Conservation (phyloP, 2,329 filamentous ascomycete species). For the Incumbomyces delicatus region DNA sequence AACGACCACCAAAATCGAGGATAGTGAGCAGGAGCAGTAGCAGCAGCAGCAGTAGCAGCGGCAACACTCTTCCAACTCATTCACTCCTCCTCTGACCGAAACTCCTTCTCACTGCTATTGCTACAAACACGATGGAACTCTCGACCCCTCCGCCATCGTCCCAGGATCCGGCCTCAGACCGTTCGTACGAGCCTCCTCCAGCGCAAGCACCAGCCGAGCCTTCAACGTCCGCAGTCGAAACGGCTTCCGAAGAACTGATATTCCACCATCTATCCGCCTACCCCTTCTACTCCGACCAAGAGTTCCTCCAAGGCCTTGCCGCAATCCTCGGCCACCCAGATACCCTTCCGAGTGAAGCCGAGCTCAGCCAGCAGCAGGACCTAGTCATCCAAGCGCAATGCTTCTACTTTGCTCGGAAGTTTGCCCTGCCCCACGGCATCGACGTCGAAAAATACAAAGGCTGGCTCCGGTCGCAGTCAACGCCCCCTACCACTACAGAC, state of each 20-base stretch:
- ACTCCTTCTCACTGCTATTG: too few relatives aligned
- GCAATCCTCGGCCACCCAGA: conserved; percentile 35
- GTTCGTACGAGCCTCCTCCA: neutral
- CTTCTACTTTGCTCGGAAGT: conserved; percentile 39
- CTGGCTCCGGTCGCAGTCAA: conserved; percentile 41
- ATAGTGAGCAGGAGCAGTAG: neutral
- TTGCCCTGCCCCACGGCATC: conserved; percentile 35
- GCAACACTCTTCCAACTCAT: neutral
- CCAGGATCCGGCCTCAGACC: neutral
- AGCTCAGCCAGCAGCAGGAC: conserved; percentile 31
- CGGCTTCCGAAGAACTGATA: conserved; percentile 5
- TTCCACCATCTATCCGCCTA: conserved; percentile 31
- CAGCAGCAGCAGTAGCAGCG: neutral
- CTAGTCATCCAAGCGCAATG: conserved; percentile 38
- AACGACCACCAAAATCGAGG: too few relatives aligned
- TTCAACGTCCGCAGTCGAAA: neutral
- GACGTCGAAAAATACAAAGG: conserved; percentile 59
- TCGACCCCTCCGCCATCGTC: neutral
- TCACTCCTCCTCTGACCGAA: too few relatives aligned
- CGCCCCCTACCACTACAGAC: conserved; percentile 15
- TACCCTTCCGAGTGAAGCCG: conserved; percentile 29
- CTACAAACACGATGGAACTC: neutral
- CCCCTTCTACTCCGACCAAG: conserved; percentile 31
- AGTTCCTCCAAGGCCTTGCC: conserved; percentile 40
- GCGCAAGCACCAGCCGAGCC: neutral